These are phyloP conservation scores for Arthrinium phaeospermum DNA, from an alignment of 2,329 filamentous ascomycete species.

Conservation along the genomic window DNA sequence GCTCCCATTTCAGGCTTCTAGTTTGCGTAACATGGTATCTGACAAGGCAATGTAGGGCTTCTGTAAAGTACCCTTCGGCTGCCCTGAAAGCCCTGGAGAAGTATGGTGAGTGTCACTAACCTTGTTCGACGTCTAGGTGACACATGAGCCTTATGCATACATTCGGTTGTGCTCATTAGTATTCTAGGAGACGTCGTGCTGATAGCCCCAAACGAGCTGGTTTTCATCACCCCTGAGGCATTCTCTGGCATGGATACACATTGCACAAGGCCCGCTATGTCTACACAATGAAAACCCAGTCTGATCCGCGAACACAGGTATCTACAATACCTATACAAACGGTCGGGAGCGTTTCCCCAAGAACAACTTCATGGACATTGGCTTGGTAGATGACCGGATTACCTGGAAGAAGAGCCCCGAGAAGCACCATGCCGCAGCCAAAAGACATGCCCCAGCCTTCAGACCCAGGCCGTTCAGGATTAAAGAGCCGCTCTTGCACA, in stretches of 20 bases:
- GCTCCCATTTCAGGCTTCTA: too few relatives aligned
- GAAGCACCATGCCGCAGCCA: not conserved
- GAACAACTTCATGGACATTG: not conserved
- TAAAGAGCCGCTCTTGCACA: not conserved
- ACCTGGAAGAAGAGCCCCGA: not conserved
- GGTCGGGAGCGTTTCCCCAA: not conserved
- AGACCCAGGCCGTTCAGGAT: not conserved
- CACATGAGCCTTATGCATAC: too few relatives aligned
- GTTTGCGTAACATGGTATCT: not conserved
- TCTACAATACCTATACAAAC: not conserved
- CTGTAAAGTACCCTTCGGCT: not conserved
- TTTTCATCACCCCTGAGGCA: not conserved
- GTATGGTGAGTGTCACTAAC: not conserved
- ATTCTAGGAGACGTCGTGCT: not conserved
- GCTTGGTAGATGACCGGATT: not conserved
- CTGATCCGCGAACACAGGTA: too few relatives aligned
- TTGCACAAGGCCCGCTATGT: not conserved
- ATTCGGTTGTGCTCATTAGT: not conserved
- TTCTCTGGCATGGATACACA: not conserved
- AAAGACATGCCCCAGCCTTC: not conserved
- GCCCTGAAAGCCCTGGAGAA: not conserved
- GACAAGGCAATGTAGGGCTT: not conserved
- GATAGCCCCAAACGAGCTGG: not conserved
- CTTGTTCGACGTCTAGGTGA: not conserved
- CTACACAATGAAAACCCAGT: not conserved